Conservation (phyloP, 208 protist species). For the Acanthamoeba sp. region DNA sequence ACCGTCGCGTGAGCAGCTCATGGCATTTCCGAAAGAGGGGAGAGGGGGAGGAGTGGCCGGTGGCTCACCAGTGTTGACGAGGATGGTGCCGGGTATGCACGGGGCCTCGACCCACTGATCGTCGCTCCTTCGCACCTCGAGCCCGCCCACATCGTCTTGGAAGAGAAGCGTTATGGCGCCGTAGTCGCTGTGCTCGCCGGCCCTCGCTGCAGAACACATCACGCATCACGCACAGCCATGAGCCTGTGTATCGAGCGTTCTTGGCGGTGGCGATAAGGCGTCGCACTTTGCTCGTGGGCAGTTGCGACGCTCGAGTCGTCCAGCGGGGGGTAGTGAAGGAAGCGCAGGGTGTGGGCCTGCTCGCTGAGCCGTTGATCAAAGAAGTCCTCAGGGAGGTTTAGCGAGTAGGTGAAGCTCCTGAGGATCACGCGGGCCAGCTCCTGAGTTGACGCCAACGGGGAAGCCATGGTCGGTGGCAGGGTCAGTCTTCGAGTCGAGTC, state of each 20-base stretch:
- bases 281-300: neutral
- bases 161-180: conserved; percentile 46
- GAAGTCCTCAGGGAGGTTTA: conserved; percentile 3
- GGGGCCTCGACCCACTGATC: conserved; percentile 30
- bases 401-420: neutral
- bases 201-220: neutral
- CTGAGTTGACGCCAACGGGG: neutral
- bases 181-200: conserved; percentile 62
- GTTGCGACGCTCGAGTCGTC: neutral
- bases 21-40: too few species aligned
- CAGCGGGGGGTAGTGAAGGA: conserved; percentile 53
- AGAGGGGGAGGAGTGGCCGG: too few species aligned
- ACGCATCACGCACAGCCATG: neutral
- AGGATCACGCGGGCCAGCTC: conserved; percentile 35
- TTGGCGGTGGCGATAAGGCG: too few species aligned
- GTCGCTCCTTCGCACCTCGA: conserved; percentile 13
- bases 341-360: conserved; percentile 32
- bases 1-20: too few species aligned
- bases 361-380: conserved; percentile 12
- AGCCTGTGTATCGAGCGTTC: too few species aligned
- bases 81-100: conserved; percentile 33
- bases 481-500: too few species aligned
- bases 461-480: too few species aligned
- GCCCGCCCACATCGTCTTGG: conserved; percentile 64
- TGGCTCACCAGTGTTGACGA: conserved; percentile 29